phyloP scores from a whole-genome alignment of 495 filamentous ascomycete species.

The Ascodesmis nigricans region DNA sequence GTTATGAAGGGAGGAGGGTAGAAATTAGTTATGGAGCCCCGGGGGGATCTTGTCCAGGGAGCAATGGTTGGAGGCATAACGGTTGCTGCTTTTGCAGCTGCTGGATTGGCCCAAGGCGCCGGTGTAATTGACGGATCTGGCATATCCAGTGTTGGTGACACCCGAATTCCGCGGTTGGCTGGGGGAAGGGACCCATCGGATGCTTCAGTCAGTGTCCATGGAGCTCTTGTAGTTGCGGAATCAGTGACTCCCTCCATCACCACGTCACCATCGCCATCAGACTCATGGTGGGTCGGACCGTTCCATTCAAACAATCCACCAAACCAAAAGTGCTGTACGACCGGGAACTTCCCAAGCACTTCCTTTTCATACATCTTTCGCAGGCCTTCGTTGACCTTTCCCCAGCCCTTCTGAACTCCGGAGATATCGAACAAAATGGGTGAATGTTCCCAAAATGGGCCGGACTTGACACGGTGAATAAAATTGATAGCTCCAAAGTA shows the following conservation, averaged over 20 bases:
- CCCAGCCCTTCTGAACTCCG: conserved; percentile 77
- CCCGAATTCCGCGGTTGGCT: background rate
- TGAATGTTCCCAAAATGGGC: conserved; percentile 96
- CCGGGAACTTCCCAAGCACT: conserved; percentile 78
- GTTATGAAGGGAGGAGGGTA: too few species aligned
- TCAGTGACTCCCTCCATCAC: too few species aligned
- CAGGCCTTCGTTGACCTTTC: conserved; percentile 95
- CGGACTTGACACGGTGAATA: conserved; percentile 92
- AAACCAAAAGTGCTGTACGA: conserved; percentile 97
- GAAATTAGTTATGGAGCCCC: conserved; percentile 4
- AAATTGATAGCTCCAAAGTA: conserved; percentile 98
- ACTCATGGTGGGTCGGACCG: too few species aligned
- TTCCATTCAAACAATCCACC: conserved; percentile 30
- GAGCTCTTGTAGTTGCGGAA: background rate
- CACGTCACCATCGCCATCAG: too few species aligned
- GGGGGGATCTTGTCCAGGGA: background rate
- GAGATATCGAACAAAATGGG: conserved; percentile 90
- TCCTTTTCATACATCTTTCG: conserved; percentile 86
- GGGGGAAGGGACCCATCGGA: background rate
- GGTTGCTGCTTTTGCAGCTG: too few species aligned
- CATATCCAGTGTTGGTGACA: background rate
- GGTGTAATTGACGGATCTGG: conserved; percentile 3
- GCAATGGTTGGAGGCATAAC: conserved; percentile 5
- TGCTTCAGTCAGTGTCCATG: background rate
- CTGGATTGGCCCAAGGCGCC: conserved; percentile 10